phyloP scores from a whole-genome alignment of 208 protist species.

The Leishmania martiniquensis region DNA sequence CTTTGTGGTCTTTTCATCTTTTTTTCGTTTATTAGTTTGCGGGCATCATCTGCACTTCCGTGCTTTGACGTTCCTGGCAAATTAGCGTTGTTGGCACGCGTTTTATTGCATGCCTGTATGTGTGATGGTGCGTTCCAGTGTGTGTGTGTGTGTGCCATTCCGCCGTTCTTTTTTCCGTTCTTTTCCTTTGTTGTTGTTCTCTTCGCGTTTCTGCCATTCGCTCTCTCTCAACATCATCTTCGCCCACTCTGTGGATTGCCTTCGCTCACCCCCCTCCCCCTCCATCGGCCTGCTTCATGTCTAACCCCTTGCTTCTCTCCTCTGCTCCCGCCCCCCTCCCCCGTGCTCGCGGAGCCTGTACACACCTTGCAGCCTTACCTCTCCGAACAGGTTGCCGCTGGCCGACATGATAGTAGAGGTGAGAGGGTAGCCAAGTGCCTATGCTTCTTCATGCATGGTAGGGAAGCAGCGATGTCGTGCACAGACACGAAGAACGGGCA shows the following conservation, averaged over 20 bases:
- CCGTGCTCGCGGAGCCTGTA: background rate
- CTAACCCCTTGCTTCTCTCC: background rate
- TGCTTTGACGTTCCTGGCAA: no score
- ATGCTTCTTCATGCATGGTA: background rate
- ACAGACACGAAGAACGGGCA: background rate
- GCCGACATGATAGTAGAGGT: background rate
- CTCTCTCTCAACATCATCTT: slow-evolving; percentile 13
- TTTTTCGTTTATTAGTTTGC: no score
- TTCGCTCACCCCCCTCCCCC: background rate
- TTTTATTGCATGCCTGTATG: slow-evolving; percentile 1
- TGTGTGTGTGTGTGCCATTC: slow-evolving; percentile 15
- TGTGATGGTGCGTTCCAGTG: background rate
- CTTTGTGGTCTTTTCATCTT: background rate
- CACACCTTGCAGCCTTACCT: background rate
- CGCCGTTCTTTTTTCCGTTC: slow-evolving; percentile 9
- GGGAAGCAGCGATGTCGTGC: background rate
- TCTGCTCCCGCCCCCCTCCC: background rate
- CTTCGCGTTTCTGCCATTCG: background rate
- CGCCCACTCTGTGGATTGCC: background rate
- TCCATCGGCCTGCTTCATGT: slow-evolving; percentile 1
- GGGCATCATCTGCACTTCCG: no score
- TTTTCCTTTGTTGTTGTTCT: slow-evolving; percentile 6
- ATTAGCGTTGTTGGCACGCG: no score
- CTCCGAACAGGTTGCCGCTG: background rate
- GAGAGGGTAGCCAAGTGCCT: background rate